These are phyloP conservation scores for Eucalyptus pauciflora DNA, from an alignment of 345 rosid genomes.

Conservation along the genomic window DNA sequence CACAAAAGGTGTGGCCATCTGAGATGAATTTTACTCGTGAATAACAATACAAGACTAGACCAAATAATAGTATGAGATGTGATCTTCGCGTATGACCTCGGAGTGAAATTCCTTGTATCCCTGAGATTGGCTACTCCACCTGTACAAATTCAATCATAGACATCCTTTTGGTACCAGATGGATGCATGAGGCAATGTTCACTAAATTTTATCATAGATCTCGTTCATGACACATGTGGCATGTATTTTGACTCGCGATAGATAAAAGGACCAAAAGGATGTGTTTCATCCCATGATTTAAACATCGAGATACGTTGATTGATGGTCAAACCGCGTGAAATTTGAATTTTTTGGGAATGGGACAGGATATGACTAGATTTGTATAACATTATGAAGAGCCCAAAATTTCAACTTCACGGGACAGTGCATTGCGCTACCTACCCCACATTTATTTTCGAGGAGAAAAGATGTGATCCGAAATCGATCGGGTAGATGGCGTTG, in stretches of 20 bases:
- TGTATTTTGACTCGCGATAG: background rate
- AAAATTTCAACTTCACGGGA: background rate
- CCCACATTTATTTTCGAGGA: background rate
- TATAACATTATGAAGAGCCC: background rate
- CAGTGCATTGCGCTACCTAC: background rate
- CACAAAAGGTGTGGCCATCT: background rate
- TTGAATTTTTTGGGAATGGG: background rate
- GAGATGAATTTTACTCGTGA: no score
- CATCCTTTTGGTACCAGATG: background rate
- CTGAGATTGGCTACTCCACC: background rate
- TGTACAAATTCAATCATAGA: background rate
- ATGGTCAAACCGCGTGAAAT: background rate
- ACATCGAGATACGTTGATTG: background rate
- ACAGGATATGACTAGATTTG: no score
- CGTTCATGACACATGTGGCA: background rate
- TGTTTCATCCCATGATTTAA: background rate
- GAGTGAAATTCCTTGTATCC: background rate
- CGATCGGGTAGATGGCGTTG: background rate
- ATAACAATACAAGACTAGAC: background rate
- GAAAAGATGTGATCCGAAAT: background rate
- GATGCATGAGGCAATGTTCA: background rate
- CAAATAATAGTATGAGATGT: background rate
- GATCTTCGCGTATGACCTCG: background rate
- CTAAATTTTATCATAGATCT: background rate
- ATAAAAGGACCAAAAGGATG: background rate